phyloP scores from a whole-genome alignment of 352 stramenopile genomes.

The Detonula confervacea region DNA sequence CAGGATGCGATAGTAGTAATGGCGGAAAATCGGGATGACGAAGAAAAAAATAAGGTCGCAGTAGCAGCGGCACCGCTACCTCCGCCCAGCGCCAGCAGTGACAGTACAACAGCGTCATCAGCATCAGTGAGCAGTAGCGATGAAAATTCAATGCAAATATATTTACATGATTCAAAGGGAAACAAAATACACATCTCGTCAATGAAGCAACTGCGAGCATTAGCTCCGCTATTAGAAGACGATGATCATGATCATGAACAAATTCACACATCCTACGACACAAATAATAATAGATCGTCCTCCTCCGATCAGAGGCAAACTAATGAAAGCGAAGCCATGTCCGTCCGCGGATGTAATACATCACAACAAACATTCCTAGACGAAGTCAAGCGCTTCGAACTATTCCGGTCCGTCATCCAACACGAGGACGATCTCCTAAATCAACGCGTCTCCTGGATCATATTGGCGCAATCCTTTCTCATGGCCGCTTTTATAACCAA shows the following conservation, averaged over 20 bases:
- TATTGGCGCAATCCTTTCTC: too few relatives aligned
- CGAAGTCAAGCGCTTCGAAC: constrained; percentile 54
- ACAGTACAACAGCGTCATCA: too few relatives aligned
- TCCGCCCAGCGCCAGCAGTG: too few relatives aligned
- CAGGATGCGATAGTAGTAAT: neutral
- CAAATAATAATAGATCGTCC: too few relatives aligned
- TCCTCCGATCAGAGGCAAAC: neutral
- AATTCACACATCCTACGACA: too few relatives aligned
- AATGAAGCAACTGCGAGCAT: constrained; percentile 27
- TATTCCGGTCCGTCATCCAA: constrained; percentile 57
- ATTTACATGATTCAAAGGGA: constrained; percentile 17
- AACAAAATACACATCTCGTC: constrained; percentile 26
- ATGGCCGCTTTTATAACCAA: constrained; percentile 58
- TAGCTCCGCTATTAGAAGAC: constrained; percentile 16
- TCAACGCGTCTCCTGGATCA: too few relatives aligned
- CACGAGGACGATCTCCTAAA: too few relatives aligned
- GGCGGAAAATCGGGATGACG: constrained; percentile 2
- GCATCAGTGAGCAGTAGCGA: neutral
- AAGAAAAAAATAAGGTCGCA: neutral
- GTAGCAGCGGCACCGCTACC: too few relatives aligned
- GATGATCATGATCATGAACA: too few relatives aligned
- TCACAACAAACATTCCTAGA: constrained; percentile 25
- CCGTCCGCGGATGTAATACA: constrained; percentile 10
- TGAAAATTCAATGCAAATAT: constrained; percentile 14
- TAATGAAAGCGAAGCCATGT: too few relatives aligned